phyloP scores from a whole-genome alignment of 768 basidiomycete species.

The Hirschioporus abietinus region DNA sequence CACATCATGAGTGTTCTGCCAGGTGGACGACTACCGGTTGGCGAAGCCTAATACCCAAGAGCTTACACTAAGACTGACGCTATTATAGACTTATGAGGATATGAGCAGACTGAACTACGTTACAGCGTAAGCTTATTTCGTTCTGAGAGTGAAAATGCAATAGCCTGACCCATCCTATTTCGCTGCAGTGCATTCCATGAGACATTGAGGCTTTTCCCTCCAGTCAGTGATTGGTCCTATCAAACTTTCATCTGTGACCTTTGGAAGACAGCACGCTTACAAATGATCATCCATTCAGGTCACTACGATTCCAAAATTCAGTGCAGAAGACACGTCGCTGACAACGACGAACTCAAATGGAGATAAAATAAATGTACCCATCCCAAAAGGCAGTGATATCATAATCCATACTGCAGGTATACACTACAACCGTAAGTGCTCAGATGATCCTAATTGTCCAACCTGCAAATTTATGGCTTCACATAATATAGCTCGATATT shows the following conservation, averaged over 20 bases:
- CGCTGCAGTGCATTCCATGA: conserved; percentile 46
- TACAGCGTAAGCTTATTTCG: conserved; percentile 13
- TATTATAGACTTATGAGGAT: conserved; percentile 18
- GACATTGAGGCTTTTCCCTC: conserved; percentile 42
- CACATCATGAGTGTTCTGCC: conserved; percentile 29
- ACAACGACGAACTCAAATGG: conserved; percentile 11
- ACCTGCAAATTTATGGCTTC: not conserved
- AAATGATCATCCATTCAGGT: conserved; percentile 3
- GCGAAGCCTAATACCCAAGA: conserved; percentile 5
- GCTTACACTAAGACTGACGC: conserved; percentile 8
- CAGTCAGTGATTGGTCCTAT: conserved; percentile 26
- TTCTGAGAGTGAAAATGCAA: not conserved
- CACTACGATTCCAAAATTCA: conserved; percentile 21
- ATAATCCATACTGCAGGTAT: conserved; percentile 5
- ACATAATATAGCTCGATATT: conserved; percentile 47
- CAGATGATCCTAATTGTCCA: no score
- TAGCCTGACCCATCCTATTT: not conserved
- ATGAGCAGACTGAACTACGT: conserved; percentile 16
- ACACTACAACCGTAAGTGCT: conserved; percentile 10
- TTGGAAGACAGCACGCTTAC: not conserved
- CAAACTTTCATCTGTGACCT: not conserved
- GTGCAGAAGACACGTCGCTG: conserved; percentile 20
- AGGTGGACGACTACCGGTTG: conserved; percentile 28
- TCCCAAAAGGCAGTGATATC: conserved; percentile 8
- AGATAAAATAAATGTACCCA: conserved; percentile 2